Evolutionary conservation across 176 grass and related monocot genomes (phyloP).

Genomic region (Pharus latifolius): DNA sequence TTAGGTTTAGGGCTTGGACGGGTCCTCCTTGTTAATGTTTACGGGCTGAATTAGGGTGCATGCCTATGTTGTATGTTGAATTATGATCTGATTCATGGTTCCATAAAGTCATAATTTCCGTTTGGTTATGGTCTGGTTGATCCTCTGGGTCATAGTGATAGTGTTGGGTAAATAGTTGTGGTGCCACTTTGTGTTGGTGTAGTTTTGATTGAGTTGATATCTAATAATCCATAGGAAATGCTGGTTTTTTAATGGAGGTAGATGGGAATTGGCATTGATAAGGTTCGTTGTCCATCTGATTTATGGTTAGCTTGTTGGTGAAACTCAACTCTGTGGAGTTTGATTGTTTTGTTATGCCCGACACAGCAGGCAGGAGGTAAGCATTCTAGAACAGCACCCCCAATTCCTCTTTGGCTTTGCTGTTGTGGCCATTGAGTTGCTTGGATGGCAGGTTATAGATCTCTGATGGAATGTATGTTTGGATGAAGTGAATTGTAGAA

Average conservation of each 20-base stretch:
- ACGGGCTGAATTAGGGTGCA: background rate
- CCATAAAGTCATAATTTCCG: too few relatives aligned
- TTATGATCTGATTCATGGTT: too few relatives aligned
- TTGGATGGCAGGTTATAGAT: background rate
- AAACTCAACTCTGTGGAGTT: background rate
- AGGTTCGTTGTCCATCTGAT: background rate
- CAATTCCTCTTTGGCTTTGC: background rate
- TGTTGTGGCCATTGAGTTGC: background rate
- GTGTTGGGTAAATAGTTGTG: background rate
- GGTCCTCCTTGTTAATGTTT: background rate
- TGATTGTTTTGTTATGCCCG: background rate
- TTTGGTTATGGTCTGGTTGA: background rate
- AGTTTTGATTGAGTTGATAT: background rate
- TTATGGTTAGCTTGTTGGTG: background rate
- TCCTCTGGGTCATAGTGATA: background rate
- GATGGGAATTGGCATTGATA: background rate
- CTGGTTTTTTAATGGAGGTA: background rate
- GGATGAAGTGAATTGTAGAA: background rate
- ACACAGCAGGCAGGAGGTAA: background rate
- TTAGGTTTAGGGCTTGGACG: background rate
- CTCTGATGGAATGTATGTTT: background rate
- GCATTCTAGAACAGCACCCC: background rate
- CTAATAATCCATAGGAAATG: background rate
- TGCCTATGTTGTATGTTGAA: too few relatives aligned
- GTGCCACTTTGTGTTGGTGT: background rate